Base-by-base conservation (phyloP, 176 grass and related monocot genomes). In the Zea luxurians region DNA sequence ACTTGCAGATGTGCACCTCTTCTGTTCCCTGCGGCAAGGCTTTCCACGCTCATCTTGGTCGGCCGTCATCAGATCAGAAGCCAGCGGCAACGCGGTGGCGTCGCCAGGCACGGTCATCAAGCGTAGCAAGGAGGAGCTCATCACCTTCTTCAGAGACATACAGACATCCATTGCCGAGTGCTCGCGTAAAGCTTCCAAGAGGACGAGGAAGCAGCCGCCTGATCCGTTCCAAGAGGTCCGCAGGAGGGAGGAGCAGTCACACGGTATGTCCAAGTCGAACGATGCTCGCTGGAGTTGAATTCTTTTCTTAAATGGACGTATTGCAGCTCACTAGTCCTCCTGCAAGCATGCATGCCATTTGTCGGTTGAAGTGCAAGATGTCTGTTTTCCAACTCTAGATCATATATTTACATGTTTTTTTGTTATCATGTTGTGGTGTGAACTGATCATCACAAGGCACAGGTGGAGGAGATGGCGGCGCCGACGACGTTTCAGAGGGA, bases 121-220 rank as follows among this genome's bases (percentile, higher is more conserved):
- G 53, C 64, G 65, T 63, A 86, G 70, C 70, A 85, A 84, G 73
- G 88, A 87, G 59, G 83, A 91, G 60, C 82, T 89, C 38, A 87
- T 94, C 9, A 78, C 70, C 20, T 86, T 94, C 68, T 95, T 91
- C 73, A 70, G 71, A 64, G 71, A 43, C 50, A 89, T 84, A 46
- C 89, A 92, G 70, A 60, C 61, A 59, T 84, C 87, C 43, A 87
- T 87, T 35, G 83, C 92, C 48, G 70, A 72, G 57, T 65, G 45
- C 60, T 78, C 82, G 43, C 52, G 70, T 71, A 82, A 20, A 67
- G 8, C 46, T 48, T 59, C 88, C 4, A 82, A 55, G 75, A 87
- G 84, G 75, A 76, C 54, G 60, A 82, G 72, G 77, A 86, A 75
- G 48, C 55, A 47, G 35, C 65, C 76, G 1, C 13, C 78, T 10